Evolutionary conservation across 176 grass and related monocot species (phyloP).

Genomic region (Alopecurus myosuroides): DNA sequence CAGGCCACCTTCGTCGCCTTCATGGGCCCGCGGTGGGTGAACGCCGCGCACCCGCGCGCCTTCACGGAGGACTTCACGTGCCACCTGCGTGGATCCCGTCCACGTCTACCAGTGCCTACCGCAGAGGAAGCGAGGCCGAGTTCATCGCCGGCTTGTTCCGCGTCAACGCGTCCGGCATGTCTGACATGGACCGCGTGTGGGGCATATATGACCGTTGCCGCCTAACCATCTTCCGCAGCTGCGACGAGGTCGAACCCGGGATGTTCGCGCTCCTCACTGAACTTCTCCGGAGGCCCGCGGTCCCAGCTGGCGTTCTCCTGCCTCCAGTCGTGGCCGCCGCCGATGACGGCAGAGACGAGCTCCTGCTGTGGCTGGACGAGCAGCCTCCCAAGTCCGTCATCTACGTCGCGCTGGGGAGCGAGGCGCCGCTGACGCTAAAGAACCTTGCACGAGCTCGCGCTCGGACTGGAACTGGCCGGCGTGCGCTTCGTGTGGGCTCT

Average conservation of each 20-base stretch:
- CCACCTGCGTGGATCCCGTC: background rate
- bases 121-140: conserved; percentile 21
- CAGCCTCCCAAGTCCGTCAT: conserved; percentile 35
- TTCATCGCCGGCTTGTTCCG: background rate
- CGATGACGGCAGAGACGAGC: background rate
- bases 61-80: conserved; percentile 10
- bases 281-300: conserved; percentile 4
- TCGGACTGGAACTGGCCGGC: conserved; percentile 38
- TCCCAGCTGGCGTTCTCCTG: conserved; percentile 31
- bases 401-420: conserved; percentile 62
- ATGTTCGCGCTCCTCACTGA: conserved; percentile 23
- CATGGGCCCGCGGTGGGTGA: conserved; percentile 17
- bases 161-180: conserved; percentile 17
- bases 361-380: conserved; percentile 29
- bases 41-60: background rate
- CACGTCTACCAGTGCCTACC: conserved; percentile 15
- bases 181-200: background rate
- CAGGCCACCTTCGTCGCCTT: background rate
- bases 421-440: conserved; percentile 26
- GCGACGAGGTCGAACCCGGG: conserved; percentile 27
- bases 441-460: conserved; percentile 43
- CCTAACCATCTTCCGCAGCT: conserved; percentile 32
- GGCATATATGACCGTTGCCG: background rate
- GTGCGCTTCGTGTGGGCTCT: conserved; percentile 60
- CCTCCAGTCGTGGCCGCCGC: background rate